Conservation (phyloP, 495 filamentous ascomycete genomes). For the Penicillium samsonianum region DNA sequence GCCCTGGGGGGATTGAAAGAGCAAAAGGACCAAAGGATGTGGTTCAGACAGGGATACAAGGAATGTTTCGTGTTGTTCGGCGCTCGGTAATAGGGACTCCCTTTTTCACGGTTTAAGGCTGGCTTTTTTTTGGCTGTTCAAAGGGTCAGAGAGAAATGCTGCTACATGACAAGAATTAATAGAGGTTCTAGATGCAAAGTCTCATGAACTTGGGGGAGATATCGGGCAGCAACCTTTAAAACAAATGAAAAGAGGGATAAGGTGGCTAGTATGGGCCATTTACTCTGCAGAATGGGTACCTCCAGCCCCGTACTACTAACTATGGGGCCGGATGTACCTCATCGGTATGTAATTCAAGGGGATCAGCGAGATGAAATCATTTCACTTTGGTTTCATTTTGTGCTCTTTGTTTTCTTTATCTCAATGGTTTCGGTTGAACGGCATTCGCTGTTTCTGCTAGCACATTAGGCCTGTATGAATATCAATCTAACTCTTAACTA, state of each 20-base stretch:
- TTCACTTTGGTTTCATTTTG: constrained; percentile 2
- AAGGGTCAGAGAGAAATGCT: neutral
- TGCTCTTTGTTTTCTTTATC: neutral
- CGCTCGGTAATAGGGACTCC: constrained; percentile 7
- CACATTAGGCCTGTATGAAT: neutral
- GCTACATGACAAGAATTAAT: constrained; percentile 26
- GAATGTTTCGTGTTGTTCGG: constrained; percentile 35
- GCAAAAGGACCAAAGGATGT: constrained; percentile 14
- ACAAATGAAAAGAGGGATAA: constrained; percentile 33
- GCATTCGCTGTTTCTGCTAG: neutral
- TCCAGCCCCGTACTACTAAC: constrained; percentile 18
- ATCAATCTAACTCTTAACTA: neutral
- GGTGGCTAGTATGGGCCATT: constrained; percentile 22
- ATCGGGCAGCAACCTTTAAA: constrained; percentile 31
- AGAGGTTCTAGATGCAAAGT: neutral
- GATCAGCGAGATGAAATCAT: constrained; percentile 30
- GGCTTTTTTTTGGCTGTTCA: constrained; percentile 9
- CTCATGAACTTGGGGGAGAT: constrained; percentile 2
- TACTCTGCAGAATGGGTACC: constrained; percentile 25
- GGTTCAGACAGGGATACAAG: constrained; percentile 32
- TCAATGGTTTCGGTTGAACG: neutral
- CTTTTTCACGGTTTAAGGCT: constrained; percentile 8
- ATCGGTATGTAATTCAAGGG: constrained; percentile 32
- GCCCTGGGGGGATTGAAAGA: constrained; percentile 24
- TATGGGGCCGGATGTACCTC: constrained; percentile 29